Base-by-base conservation (phyloP, 768 basidiomycete genomes). In the Grammothele lineata region DNA sequence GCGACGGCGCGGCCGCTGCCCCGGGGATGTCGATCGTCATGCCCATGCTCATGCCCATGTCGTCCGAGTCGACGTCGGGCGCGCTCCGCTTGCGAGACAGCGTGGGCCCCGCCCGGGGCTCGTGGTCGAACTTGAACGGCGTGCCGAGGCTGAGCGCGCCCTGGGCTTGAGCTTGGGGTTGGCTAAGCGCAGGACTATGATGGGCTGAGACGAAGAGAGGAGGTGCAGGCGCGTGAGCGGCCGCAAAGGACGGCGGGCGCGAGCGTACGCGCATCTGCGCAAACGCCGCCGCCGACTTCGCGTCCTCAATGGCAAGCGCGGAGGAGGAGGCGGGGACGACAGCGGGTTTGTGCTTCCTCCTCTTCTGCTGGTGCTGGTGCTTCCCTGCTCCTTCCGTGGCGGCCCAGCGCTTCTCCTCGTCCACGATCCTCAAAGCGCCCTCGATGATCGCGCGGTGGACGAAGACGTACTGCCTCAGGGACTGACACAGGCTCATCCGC, bases 401-500 rank as follows among this genome's bases (percentile, higher is more conserved):
- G 62, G 21, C 65, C 36, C 63, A 43, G 58, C 71, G 71, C 47
- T 68, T 72, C 66, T 85, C 81, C 63, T 90, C 85, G 53, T 91
- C 89, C 37, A 85, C 74, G 15, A 92, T 70, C 74, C 78, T 74
- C 66, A 92, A 64, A 14, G 85, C 78, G 6, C 91, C 90, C 64
- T 90, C 87, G 47, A 92, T 77, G 47, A 93, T 73, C 15, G 84
- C 91, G 24, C 85, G 81, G 62, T 96, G 90, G 30, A 92, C 88
- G 66, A 94, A 97, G 17, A 94, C 85, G 60, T 94, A 98, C 68
- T 98, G 95, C 48, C 93, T 72, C 60, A 94, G 68, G 64, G 88
- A 95, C 71, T 95, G 94, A 62, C 94, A 95, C 51, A 96, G 67
- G 59, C 90, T 92, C 95, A 98, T 98, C 44, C 95, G 74, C 68